Base-by-base conservation (phyloP, 352 stramenopile genomes). In the Phytophthora capsici region DNA sequence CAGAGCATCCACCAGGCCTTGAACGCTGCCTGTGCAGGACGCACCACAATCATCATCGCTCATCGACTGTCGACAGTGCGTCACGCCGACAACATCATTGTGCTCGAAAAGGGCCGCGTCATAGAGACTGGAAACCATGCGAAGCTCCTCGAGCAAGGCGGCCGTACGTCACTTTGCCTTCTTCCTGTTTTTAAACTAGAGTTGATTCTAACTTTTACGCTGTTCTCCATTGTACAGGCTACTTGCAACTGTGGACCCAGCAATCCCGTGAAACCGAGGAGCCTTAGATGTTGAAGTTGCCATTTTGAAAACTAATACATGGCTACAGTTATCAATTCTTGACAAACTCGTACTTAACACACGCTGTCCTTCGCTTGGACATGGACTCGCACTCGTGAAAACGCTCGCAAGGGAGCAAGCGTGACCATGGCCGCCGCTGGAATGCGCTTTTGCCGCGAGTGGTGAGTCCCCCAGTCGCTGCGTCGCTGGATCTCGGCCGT, bases 401-500 rank as follows among this genome's bases (percentile, higher is more conserved):
- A 53, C 49, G 45, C 54, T 19, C 37, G 32, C 6, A 51, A 67
- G 45, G 44, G 17, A 63, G 57, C 37, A 57, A 55, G 40, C 32
- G 47, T 60, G 30, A 41, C 25, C 26, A 93, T 93, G 84, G 68
- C 88, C 63, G 78, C 88, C 47, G 86, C 88, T 55, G 86, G 88
- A 46, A 96, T 96, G 84, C 88, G 88, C 59, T 96, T 96, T 71
- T 96, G 88, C 73, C 78, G 83, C 50, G 88, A 96, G 72, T 96
- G 88, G 88, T 96, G 57, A 63, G 86, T 86, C 5, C 20, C 12
- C 20, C 30, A 26, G 19, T 22, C 19, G 4, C 13, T 19, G 6
- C 3, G 17, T 22, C 17, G 17, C 20, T 47, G 34, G 20, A 4
- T 50, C 16, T 54, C 32, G 44, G 6, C 19, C 56, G 47, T 44